A percentile compares a stretch with the other conserved stretches of the same genome.
These are phyloP conservation scores for Starmerella davenportii DNA, from an alignment of 805 yeast genomes.

Conservation along the genomic window DNA sequence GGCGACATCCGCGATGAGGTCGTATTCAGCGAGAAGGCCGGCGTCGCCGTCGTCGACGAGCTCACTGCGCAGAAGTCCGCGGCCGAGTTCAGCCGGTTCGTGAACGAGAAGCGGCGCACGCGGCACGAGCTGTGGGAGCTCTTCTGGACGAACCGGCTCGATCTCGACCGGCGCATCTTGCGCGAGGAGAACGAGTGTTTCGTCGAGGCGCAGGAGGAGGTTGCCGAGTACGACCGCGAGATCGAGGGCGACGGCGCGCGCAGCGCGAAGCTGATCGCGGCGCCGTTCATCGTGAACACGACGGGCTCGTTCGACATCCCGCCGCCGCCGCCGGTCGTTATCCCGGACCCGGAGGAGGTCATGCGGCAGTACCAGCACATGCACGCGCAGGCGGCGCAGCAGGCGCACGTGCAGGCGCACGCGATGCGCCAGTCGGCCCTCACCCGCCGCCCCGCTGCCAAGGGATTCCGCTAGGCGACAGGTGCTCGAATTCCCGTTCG, in stretches of 20 bases:
- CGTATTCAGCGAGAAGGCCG: constrained; percentile 4
- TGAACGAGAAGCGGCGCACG: constrained; percentile 18
- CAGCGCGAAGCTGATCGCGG: constrained; percentile 9
- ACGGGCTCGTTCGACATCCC: constrained; percentile 16
- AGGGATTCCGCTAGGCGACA: neutral
- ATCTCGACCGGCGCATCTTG: constrained; percentile 11
- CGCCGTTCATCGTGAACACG: constrained; percentile 13
- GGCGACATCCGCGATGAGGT: constrained; percentile 16
- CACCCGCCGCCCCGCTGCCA: no score
- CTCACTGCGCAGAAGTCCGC: constrained; percentile 17
- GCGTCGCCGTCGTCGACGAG: constrained; percentile 14
- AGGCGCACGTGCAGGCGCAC: constrained; percentile 3
- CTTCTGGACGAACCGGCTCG: constrained; percentile 20
- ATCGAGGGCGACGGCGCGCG: constrained; percentile 13
- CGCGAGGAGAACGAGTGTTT: constrained; percentile 14
- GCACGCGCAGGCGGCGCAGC: constrained; percentile 4
- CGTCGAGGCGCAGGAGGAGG: constrained; percentile 14
- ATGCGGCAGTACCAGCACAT: constrained; percentile 2
- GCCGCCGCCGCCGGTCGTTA: constrained; percentile 14
- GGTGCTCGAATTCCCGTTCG: no score
- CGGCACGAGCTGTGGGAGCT: constrained; percentile 21
- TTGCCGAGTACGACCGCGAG: constrained; percentile 13
- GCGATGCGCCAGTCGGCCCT: constrained; percentile 1
- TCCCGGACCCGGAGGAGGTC: constrained; percentile 18
- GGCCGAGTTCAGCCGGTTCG: constrained; percentile 14